Evolutionary conservation across 805 yeast genomes (phyloP).

Genomic region (Myxozyma melibiosi): DNA sequence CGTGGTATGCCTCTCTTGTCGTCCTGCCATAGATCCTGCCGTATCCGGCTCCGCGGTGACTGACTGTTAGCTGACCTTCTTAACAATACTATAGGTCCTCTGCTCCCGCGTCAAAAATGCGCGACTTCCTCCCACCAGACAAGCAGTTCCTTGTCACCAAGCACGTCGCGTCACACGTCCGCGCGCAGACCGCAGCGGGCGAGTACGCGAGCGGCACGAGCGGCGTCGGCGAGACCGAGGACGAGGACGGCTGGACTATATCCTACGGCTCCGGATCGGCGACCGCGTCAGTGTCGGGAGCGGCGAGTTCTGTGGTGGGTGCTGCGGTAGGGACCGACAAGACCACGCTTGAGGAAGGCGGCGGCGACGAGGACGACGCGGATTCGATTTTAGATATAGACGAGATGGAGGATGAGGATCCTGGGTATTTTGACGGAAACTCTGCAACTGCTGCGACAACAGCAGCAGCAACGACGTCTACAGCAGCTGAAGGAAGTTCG

Average conservation of each 20-base stretch:
- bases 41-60: no score
- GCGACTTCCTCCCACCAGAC: conserved; percentile 78
- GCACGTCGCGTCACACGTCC: conserved; percentile 81
- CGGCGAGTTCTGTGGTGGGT: no score
- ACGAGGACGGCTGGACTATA: conserved; percentile 41
- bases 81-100: conserved; percentile 42
- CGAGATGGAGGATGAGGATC: conserved; percentile 32
- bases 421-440: conserved; percentile 23
- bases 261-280: conserved; percentile 16
- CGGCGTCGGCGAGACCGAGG: conserved; percentile 40
- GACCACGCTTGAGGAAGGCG: no score
- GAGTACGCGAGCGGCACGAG: conserved; percentile 3
- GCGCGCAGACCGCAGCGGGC: conserved; percentile 52
- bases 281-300: background rate
- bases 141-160: conserved; percentile 86
- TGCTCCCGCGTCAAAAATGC: conserved; percentile 55
- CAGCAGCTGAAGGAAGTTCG: conserved; percentile 24
- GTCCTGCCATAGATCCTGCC: background rate
- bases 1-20: conserved; percentile 56
- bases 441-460: background rate
- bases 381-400: conserved; percentile 28
- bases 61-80: conserved; percentile 1
- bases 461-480: no score
- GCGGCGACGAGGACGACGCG: conserved; percentile 20
- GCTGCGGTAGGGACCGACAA: background rate